A percentile compares a stretch with the other conserved stretches of the same genome.
Conservation (phyloP, 441 rosid genomes). For the Corymbia calophylla region DNA sequence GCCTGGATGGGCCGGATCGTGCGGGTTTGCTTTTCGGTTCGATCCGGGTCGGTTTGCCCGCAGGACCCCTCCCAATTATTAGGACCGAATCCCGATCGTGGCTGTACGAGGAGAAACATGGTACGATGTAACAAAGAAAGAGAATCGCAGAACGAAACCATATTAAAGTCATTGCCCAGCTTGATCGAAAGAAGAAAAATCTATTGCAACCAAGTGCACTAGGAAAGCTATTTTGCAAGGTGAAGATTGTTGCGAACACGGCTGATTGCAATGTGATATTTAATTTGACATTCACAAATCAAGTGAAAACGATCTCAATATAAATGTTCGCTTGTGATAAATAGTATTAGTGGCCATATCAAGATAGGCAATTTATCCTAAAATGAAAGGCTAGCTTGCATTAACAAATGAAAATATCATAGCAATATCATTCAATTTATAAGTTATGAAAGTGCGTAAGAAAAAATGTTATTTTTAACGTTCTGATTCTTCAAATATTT, state of each 20-base stretch:
- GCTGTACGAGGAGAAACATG: background rate
- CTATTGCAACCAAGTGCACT: background rate
- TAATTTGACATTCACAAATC: accelerated
- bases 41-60: background rate
- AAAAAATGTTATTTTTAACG: too few relatives aligned
- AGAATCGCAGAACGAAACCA: background rate
- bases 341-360: accelerated
- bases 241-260: accelerated
- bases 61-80: too few relatives aligned
- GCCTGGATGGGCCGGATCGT: background rate
- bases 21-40: background rate
- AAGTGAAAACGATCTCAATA: accelerated
- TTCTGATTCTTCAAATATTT: background rate
- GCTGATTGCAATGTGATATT: accelerated
- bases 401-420: background rate
- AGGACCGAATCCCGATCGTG: background rate
- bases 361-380: accelerated
- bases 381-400: background rate
- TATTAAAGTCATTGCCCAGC: background rate
- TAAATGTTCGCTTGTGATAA: accelerated
- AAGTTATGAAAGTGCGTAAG: accelerated
- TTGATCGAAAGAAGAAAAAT: accelerated
- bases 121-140: background rate
- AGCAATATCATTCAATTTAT: background rate
- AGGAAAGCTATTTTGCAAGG: background rate